Evolutionary conservation across 257 asterid species (phyloP), one percentile per base, ranked within the genome.

Genomic region (Solanum ahanhuiri): DNA sequence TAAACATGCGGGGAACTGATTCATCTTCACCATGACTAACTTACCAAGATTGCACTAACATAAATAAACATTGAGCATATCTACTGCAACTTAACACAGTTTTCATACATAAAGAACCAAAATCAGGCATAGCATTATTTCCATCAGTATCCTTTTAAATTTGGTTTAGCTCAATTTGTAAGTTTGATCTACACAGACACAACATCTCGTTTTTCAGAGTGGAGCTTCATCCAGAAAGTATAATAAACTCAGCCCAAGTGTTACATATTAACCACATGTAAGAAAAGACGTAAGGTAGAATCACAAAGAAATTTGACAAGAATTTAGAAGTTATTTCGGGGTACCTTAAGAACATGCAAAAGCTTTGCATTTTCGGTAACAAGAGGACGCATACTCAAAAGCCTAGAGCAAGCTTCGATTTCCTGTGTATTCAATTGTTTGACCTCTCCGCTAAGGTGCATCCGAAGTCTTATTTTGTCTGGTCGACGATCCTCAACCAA

Each of bases 401-500:
- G 91, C 92, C 99, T 93, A 22, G 94, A 70, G 88, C 95, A 89
- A 43, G 92, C 81, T 70, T 89, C 93, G 28, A 91, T 86, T 83
- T 89, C 93, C 91, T 90, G 90, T 43, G 93, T 91, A 85, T 94
- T 92, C 84, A 66, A 90, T 83, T 86, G 75, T 89, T 89, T 91
- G 85, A 92, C 60, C 89, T 95, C 98, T 90, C 98, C 98, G 25
- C 91, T 89, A 90, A 95, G 90, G 92, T 88, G 90, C 91, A 97
- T 73, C 87, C 98, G 91, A 81, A 95, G 96, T 85, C 93, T 93
- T 72, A 95, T 85, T 83, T 89, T 90, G 81, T 91, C 94, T 4
- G 91, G 92, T 85, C 96, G 98, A 77, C 98, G 98, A 83, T 94
- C 93, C 93, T 97, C 99, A 86, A 95, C 98, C 85, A 95, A 87